A percentile compares a stretch with the other conserved stretches of the same genome.
Conservation (phyloP, 2,329 filamentous ascomycete species). For the Aspergillus sclerotialis region DNA sequence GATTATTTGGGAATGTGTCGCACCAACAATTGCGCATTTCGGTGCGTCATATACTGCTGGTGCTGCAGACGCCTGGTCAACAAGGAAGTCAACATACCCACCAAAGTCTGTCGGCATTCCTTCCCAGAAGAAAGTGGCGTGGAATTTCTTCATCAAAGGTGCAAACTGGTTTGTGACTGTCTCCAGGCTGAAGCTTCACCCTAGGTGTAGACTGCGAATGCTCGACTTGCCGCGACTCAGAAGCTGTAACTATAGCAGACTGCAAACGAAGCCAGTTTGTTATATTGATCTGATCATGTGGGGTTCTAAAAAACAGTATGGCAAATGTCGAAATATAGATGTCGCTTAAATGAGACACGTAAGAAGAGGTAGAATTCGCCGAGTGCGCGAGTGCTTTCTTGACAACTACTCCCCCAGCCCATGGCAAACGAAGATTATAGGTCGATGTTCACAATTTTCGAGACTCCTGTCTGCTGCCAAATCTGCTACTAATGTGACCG, state of each 20-base stretch:
- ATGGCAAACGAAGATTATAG: slow-evolving; percentile 37
- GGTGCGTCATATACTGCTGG: slow-evolving; percentile 5
- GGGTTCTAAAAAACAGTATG: slow-evolving; percentile 32
- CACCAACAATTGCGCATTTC: slow-evolving; percentile 2
- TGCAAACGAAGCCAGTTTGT: slow-evolving; percentile 14
- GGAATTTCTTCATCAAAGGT: slow-evolving; percentile 30
- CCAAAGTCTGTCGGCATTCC: slow-evolving; percentile 22
- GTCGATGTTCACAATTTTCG: slow-evolving; percentile 23
- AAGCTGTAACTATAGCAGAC: slow-evolving; percentile 14
- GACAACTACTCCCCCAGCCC: slow-evolving; percentile 27
- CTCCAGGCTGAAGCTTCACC: slow-evolving; percentile 18
- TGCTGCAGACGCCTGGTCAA: slow-evolving; percentile 16
- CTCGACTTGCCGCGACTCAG: slow-evolving; percentile 27
- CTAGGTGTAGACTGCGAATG: slow-evolving; percentile 26
- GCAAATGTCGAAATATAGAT: slow-evolving; percentile 33
- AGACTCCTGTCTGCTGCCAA: slow-evolving; percentile 16
- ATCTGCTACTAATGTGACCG: slow-evolving; percentile 25
- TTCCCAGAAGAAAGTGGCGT: slow-evolving; percentile 36
- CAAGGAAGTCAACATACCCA: slow-evolving; percentile 13
- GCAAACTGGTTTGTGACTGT: slow-evolving; percentile 34
- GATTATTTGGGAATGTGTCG: slow-evolving; percentile 4
- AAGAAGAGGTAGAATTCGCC: slow-evolving; percentile 12
- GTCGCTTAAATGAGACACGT: slow-evolving; percentile 24
- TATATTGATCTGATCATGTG: slow-evolving; percentile 25
- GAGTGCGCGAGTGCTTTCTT: slow-evolving; percentile 29